Evolutionary conservation across 768 basidiomycete species (phyloP).

Genomic region (Mycena leptocephala): DNA sequence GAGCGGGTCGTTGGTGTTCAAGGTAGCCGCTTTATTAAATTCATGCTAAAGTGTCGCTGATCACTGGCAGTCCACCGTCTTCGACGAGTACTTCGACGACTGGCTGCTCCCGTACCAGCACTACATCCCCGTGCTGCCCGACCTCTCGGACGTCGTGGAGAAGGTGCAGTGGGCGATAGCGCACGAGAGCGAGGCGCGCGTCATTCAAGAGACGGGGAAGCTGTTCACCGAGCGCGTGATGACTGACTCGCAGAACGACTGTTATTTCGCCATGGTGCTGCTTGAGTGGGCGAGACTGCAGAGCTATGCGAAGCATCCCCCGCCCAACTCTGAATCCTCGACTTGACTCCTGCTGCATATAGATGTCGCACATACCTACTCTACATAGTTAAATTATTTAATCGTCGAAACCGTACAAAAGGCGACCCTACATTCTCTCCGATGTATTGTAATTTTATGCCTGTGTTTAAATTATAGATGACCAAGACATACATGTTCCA

Average conservation of each 20-base stretch:
- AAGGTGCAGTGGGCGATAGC: conserved; percentile 36
- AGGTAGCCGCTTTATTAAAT: neutral
- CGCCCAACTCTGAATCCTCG: neutral
- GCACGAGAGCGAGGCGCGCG: conserved; percentile 33
- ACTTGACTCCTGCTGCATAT: neutral
- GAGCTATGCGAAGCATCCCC: conserved; percentile 6
- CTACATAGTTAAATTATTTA: neutral
- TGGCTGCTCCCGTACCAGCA: conserved; percentile 35
- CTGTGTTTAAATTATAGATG: neutral
- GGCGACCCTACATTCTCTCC: neutral
- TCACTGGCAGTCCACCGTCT: conserved; percentile 29
- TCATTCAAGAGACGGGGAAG: conserved; percentile 35
- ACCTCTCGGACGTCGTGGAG: conserved; percentile 37
- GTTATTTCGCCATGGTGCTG: conserved; percentile 34
- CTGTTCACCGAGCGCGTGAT: conserved; percentile 33
- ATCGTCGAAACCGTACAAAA: too few relatives aligned
- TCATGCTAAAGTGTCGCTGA: neutral
- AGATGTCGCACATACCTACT: too few relatives aligned
- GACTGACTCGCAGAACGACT: conserved; percentile 38
- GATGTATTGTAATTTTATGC: conserved; percentile 24
- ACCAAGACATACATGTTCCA: neutral
- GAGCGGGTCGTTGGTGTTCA: conserved; percentile 38
- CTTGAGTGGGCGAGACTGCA: conserved; percentile 36
- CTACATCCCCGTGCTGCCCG: conserved; percentile 32
- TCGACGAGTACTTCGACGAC: conserved; percentile 36